Percentiles rank a stretch among this genome's conserved stretches.
phyloP scores from a whole-genome alignment of 2,329 filamentous ascomycete species.

The Paecilomyces fulvus region DNA sequence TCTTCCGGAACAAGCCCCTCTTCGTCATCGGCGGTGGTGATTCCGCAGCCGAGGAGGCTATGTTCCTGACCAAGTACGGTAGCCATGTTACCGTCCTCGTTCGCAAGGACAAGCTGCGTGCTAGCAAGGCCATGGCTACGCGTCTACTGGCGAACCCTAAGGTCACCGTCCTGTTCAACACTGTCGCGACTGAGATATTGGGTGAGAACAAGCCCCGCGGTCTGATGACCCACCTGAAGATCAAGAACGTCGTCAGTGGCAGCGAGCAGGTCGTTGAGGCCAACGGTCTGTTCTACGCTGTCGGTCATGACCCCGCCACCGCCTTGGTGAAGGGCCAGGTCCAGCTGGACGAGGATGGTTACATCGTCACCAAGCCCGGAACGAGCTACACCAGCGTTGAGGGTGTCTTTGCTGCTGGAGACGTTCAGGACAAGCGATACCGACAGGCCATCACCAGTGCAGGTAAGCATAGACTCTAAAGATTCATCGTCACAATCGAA shows the following conservation, averaged over 20 bases:
- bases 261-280: conserved; percentile 76
- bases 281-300: conserved; percentile 92
- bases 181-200: conserved; percentile 70
- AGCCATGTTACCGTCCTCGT: conserved; percentile 92
- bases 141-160: conserved; percentile 76
- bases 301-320: conserved; percentile 93
- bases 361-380: conserved; percentile 81
- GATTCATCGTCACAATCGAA: background rate
- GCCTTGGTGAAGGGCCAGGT: conserved; percentile 83
- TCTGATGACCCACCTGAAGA: conserved; percentile 77
- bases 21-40: conserved; percentile 96
- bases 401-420: conserved; percentile 92
- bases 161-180: conserved; percentile 82
- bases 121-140: conserved; percentile 85
- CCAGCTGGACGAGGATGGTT: conserved; percentile 80
- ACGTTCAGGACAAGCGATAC: conserved; percentile 98
- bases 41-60: conserved; percentile 91
- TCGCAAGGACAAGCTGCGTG: conserved; percentile 74
- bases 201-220: conserved; percentile 67
- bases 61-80: conserved; percentile 96
- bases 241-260: conserved; percentile 71
- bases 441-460: conserved; percentile 96
- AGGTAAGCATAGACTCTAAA: conserved; percentile 48
- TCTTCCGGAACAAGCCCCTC: conserved; percentile 93
- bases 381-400: conserved; percentile 79